Conservation (phyloP, 345 rosid genomes). For the Hibiscus tridactylites region DNA sequence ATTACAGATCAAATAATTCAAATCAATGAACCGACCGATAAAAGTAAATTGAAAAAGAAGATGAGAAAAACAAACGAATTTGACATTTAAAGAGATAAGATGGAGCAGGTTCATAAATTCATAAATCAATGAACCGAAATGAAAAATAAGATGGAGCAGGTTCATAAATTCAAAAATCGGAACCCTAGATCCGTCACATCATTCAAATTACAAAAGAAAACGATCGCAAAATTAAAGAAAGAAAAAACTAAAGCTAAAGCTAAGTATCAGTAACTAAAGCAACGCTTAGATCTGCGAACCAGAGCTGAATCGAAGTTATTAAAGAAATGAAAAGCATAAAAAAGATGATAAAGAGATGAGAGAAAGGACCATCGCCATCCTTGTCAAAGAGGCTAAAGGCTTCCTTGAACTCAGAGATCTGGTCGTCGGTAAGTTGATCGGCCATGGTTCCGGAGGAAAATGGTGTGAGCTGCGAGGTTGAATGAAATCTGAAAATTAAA, state of each 20-base stretch:
- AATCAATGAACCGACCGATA: background rate
- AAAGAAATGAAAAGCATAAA: background rate
- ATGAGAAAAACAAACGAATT: background rate
- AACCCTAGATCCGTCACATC: conserved; percentile 11
- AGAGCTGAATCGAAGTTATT: background rate
- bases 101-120: background rate
- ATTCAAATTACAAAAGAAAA: background rate
- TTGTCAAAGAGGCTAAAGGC: conserved; percentile 19
- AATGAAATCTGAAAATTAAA: background rate
- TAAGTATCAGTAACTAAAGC: background rate
- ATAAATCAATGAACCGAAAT: background rate
- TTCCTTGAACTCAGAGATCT: conserved; percentile 22
- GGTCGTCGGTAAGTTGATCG: conserved; percentile 19
- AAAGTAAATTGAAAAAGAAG: background rate
- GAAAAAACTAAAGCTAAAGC: background rate
- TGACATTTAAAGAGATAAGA: background rate
- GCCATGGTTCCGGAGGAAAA: conserved; percentile 7
- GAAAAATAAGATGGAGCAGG: too few relatives aligned
- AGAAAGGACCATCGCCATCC: conserved; percentile 18
- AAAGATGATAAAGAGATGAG: background rate
- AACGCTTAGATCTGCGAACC: conserved; percentile 8
- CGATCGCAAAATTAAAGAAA: background rate
- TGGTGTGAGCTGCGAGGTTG: background rate
- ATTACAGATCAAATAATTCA: background rate
- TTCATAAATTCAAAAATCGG: background rate